Conservation (phyloP, 805 yeast genomes). For the Metschnikowia noctiluminum region DNA sequence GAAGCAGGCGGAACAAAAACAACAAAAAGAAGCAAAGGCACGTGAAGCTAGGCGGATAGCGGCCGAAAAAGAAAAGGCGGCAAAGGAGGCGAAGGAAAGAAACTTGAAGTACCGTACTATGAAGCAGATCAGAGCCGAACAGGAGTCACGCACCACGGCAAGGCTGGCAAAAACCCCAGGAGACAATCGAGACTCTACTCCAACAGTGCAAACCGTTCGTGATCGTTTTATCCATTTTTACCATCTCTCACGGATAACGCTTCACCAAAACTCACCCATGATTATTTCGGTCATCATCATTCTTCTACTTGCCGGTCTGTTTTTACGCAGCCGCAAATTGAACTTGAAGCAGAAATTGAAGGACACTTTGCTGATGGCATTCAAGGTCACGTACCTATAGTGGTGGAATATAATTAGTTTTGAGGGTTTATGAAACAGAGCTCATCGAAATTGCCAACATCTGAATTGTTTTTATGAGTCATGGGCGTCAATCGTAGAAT, state of each 20-base stretch:
- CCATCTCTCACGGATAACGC: constrained; percentile 20
- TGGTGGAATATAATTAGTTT: too few relatives aligned
- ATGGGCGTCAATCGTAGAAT: too few relatives aligned
- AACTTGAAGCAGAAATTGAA: constrained; percentile 28
- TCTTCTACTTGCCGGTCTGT: constrained; percentile 19
- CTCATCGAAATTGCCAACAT: too few relatives aligned
- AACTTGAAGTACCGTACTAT: constrained; percentile 30
- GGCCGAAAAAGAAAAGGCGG: constrained; percentile 15
- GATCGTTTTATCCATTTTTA: constrained; percentile 2
- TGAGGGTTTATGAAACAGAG: too few relatives aligned
- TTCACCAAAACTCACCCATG: constrained; percentile 29
- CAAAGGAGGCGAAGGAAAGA: constrained; percentile 19
- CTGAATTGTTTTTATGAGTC: too few relatives aligned
- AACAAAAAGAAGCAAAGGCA: constrained; percentile 13
- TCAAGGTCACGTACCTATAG: constrained; percentile 38
- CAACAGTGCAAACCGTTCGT: constrained; percentile 1
- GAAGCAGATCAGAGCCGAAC: constrained; percentile 26
- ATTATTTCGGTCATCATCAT: constrained; percentile 23
- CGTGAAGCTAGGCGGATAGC: constrained; percentile 20
- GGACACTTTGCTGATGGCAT: constrained; percentile 43
- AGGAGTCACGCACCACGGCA: constrained; percentile 1
- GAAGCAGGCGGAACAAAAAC: constrained; percentile 6
- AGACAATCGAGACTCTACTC: background rate
- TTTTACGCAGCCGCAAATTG: constrained; percentile 23
- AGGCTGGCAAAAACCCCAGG: background rate